Base-by-base conservation (phyloP, 2,329 filamentous ascomycete genomes). In the Penicillium sumatraense region DNA sequence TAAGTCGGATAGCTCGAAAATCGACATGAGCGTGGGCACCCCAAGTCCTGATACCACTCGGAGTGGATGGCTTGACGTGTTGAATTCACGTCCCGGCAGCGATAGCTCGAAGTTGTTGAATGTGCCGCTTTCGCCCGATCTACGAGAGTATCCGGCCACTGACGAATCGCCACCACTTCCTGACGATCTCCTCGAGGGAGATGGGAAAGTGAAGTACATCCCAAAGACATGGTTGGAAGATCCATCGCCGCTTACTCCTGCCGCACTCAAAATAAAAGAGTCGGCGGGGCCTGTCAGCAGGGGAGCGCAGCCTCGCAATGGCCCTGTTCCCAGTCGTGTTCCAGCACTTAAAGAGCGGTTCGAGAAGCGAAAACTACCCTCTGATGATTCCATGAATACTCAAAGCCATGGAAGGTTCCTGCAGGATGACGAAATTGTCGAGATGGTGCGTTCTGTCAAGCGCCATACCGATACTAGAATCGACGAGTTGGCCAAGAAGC, bases 331-430 rank as follows among this genome's bases (percentile, higher is more conserved):
- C 6, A 26, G 47, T 18, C 42, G 42, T 11, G 29, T 61, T 13
- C 50, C 57, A 2, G 51, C 57, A 1, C 50, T 58, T n/a, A 48
- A 47, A 10, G 57, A 61, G 35, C 57, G 58, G 20, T 47, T 58
- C n/a, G 40, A 57, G 5, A 50, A 57, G n/a, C 24, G 27, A 11
- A 46, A 47, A 9, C 20, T 49, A 2, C 35, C 45, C 2, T 20
- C 33, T 7, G 36, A 47, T 5, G 23, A 42, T 21, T n/a, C 46
- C 8, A 26, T 5, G 5, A 5, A 20, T 2, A 5, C 4, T 4
- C 49, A 49, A 26, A 44, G 21, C 20, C 38, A 20, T 21, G 46
- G 24, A 21, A 35, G 38, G 3, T 29, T 33, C 10, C 7, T 13
- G n/a, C 35, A 61, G 10, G 29, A 51, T 3, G 49, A 59, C 14